These are phyloP conservation scores for Microglena sp. DNA, from an alignment of 139 green algal genomes.

Conservation along the genomic window DNA sequence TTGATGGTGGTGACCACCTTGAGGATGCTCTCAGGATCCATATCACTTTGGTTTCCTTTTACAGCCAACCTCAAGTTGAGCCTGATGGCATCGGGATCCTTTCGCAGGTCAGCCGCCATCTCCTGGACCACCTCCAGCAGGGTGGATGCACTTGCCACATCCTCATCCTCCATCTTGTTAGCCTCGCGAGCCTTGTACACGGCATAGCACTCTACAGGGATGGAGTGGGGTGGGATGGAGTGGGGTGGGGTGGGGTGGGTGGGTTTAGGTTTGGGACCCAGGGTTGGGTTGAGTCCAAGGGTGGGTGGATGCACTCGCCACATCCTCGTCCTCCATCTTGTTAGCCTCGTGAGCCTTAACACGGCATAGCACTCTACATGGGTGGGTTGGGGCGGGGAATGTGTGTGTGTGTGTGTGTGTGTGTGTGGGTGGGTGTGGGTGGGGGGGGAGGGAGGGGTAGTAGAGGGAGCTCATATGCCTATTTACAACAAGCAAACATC, in stretches of 20 bases:
- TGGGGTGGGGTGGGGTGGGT: no score
- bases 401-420: no score
- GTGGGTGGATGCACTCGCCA: conserved; percentile 21
- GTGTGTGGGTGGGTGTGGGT: no score
- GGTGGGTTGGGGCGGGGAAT: no score
- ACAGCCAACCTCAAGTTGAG: neutral
- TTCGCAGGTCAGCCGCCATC: conserved; percentile 23
- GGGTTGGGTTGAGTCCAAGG: no score
- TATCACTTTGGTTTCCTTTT: no score
- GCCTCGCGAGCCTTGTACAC: conserved; percentile 20
- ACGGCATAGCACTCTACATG: conserved; percentile 29
- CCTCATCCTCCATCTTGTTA: conserved; percentile 10
- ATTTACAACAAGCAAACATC: no score
- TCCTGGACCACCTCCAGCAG: conserved; percentile 34
- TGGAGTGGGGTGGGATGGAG: no score
- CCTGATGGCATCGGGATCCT: conserved; percentile 15
- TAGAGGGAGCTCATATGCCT: no score
- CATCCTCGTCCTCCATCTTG: conserved; percentile 13
- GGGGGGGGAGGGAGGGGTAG: conserved; percentile 12
- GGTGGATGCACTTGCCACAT: conserved; percentile 21
- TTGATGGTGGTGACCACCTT: conserved; percentile 30
- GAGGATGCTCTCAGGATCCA: no score
- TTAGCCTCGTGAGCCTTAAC: conserved; percentile 16
- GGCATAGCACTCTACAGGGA: conserved; percentile 28
- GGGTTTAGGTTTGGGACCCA: no score